Evolutionary conservation across 345 rosid genomes (phyloP).

Genomic region (Brassica rapa): DNA sequence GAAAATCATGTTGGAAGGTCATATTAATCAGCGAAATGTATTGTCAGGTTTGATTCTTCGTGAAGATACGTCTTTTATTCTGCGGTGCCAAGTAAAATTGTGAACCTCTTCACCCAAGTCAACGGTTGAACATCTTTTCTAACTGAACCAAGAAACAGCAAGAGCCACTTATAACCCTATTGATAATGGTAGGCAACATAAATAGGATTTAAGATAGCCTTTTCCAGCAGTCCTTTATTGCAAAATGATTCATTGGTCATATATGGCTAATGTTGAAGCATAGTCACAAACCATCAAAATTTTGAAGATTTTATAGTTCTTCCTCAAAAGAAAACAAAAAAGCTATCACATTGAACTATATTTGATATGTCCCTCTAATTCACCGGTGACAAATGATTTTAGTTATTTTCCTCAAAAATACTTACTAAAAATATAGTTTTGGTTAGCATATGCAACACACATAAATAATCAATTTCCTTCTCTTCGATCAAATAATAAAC

Average conservation of each 20-base stretch:
- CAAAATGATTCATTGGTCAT: constrained; percentile 76
- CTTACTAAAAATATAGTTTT: constrained; percentile 21
- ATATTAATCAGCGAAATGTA: too few species aligned
- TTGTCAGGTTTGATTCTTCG: too few species aligned
- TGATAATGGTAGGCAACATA: neutral
- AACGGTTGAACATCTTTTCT: constrained; percentile 46
- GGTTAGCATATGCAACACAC: constrained; percentile 6
- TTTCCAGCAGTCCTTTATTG: constrained; percentile 62
- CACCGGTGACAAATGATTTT: constrained; percentile 14
- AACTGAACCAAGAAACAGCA: constrained; percentile 43
- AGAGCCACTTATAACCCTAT: neutral
- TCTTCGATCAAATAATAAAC: constrained; percentile 29
- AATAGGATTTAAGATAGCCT: constrained; percentile 42
- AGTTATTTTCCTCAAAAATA: neutral
- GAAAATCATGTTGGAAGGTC: constrained; percentile 44
- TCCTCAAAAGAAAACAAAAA: neutral
- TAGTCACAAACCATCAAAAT: neutral
- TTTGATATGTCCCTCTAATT: constrained; percentile 16
- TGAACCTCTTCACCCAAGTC: constrained; percentile 56
- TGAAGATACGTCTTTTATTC: constrained; percentile 44
- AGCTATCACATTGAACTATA: neutral
- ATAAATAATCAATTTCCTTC: constrained; percentile 19
- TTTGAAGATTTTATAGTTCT: neutral
- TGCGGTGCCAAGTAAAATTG: constrained; percentile 69
- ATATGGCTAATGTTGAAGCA: constrained; percentile 52